Evolutionary conservation across 805 yeast species (phyloP).

Genomic region (Starmerella vitae): DNA sequence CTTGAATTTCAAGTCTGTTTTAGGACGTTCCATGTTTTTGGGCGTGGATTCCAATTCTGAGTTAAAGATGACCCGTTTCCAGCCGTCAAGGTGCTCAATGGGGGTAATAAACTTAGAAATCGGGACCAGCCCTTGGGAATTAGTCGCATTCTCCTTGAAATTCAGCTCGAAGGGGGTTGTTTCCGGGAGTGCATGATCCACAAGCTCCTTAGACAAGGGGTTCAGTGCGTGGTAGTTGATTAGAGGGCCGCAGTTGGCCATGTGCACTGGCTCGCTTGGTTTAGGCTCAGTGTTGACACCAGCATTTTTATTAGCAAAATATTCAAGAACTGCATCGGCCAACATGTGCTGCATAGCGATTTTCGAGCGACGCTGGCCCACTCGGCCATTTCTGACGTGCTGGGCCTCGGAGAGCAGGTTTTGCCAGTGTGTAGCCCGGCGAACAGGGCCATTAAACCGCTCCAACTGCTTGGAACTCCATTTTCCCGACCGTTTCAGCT

Average conservation of each 20-base stretch:
- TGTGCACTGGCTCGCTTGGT: not conserved
- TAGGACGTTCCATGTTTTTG: not conserved
- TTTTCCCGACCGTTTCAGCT: slow-evolving; percentile 67
- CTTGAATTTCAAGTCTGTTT: not conserved
- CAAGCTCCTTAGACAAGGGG: slow-evolving; percentile 8
- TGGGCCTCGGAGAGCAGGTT: slow-evolving; percentile 58
- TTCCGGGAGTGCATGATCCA: slow-evolving; percentile 18
- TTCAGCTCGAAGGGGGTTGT: slow-evolving; percentile 6
- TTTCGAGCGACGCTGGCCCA: slow-evolving; percentile 56
- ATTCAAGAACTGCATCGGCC: slow-evolving; percentile 57
- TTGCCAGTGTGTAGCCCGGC: slow-evolving; percentile 53
- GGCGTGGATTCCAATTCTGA: not conserved
- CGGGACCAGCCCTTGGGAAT: slow-evolving; percentile 22
- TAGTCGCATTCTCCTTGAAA: slow-evolving; percentile 11
- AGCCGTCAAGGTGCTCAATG: slow-evolving; percentile 21
- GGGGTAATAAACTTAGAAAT: slow-evolving; percentile 25
- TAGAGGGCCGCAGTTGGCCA: not conserved
- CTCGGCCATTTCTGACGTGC: slow-evolving; percentile 72
- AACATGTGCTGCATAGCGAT: slow-evolving; percentile 54
- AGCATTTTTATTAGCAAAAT: slow-evolving; percentile 35
- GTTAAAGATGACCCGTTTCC: slow-evolving; percentile 22
- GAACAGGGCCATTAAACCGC: slow-evolving; percentile 52
- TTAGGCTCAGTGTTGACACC: not conserved
- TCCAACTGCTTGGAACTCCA: slow-evolving; percentile 88
- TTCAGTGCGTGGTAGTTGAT: slow-evolving; percentile 3